A percentile compares a stretch with the other conserved stretches of the same genome.
These are phyloP conservation scores for Mychonastes homosphaera DNA, from an alignment of 139 green algal genomes.

Conservation along the genomic window DNA sequence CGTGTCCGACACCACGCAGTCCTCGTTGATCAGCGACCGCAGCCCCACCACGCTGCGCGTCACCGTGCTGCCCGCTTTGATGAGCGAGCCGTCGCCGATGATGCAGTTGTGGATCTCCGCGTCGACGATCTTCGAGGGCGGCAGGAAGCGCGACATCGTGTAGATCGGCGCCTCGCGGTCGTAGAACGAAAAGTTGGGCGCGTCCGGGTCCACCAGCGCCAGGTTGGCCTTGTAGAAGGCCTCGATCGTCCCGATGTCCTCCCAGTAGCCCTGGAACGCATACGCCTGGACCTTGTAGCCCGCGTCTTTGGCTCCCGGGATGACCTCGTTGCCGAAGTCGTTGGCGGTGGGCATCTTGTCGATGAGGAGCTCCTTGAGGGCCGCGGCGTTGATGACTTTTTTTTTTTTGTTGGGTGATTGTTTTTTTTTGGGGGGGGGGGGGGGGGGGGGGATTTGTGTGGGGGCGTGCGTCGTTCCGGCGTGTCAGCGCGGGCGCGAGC, in stretches of 20 bases:
- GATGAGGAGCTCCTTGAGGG: slow-evolving; percentile 52
- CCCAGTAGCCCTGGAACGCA: slow-evolving; percentile 85
- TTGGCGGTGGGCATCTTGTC: slow-evolving; percentile 64
- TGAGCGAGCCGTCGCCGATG: slow-evolving; percentile 62
- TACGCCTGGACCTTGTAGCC: slow-evolving; percentile 66
- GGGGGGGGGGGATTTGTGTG: no score
- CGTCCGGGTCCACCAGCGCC: slow-evolving; percentile 65
- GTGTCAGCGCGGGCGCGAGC: no score
- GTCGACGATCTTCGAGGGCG: slow-evolving; percentile 48
- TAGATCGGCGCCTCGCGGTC: slow-evolving; percentile 57
- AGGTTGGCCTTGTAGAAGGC: slow-evolving; percentile 98
- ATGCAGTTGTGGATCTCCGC: slow-evolving; percentile 50
- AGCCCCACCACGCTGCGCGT: slow-evolving; percentile 36
- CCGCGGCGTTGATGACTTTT: slow-evolving; percentile 59
- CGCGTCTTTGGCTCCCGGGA: slow-evolving; percentile 56
- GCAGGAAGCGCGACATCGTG: slow-evolving; percentile 54
- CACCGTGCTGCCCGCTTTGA: slow-evolving; percentile 42
- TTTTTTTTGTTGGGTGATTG: no score
- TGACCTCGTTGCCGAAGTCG: slow-evolving; percentile 82
- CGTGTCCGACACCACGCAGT: slow-evolving; percentile 53
- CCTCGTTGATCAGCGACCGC: slow-evolving; percentile 39
- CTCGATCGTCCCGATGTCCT: slow-evolving; percentile 90
- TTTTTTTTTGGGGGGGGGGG: no score
- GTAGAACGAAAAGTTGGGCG: slow-evolving; percentile 74
- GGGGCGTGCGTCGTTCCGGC: no score